phyloP scores from a whole-genome alignment of 2,329 filamentous ascomycete species.

The Arachnomyces sp. region DNA sequence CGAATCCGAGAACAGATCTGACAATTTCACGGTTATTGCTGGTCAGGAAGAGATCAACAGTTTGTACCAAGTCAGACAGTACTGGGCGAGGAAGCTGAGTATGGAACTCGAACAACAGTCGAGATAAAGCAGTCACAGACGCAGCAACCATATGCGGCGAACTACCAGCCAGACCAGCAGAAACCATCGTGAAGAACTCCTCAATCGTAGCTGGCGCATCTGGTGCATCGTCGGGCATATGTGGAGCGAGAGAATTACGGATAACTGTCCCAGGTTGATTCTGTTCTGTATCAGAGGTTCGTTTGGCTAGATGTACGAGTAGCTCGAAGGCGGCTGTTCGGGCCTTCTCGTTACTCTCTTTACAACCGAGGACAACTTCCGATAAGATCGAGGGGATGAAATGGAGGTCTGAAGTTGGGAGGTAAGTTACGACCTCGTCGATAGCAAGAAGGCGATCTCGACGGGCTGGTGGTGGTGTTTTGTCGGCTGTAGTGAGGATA shows the following conservation, averaged over 20 bases:
- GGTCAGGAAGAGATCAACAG: constrained; percentile 91
- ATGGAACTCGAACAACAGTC: constrained; percentile 90
- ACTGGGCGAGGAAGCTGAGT: constrained; percentile 58
- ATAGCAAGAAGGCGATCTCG: constrained; percentile 81
- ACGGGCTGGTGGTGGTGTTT: constrained; percentile 76
- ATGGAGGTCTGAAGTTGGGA: constrained; percentile 71
- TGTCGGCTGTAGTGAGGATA: constrained; percentile 69
- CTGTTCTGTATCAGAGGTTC: constrained; percentile 58
- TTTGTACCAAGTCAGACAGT: constrained; percentile 77
- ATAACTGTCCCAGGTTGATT: constrained; percentile 59
- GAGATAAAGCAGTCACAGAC: constrained; percentile 86
- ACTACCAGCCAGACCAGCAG: constrained; percentile 82
- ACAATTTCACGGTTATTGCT: constrained; percentile 97
- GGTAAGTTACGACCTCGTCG: constrained; percentile 66
- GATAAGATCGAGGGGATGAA: constrained; percentile 88
- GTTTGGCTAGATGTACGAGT: constrained; percentile 78
- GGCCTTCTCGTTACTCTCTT: constrained; percentile 95
- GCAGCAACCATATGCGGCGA: constrained; percentile 97
- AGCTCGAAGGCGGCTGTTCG: constrained; percentile 83
- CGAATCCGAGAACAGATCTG: constrained; percentile 85
- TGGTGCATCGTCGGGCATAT: constrained; percentile 76
- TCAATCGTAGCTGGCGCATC: constrained; percentile 73
- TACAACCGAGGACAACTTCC: constrained; percentile 92
- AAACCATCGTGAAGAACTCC: constrained; percentile 98
- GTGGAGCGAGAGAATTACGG: constrained; percentile 74